Base-by-base conservation (phyloP, 495 filamentous ascomycete species). In the Daldinia vernicosa region DNA sequence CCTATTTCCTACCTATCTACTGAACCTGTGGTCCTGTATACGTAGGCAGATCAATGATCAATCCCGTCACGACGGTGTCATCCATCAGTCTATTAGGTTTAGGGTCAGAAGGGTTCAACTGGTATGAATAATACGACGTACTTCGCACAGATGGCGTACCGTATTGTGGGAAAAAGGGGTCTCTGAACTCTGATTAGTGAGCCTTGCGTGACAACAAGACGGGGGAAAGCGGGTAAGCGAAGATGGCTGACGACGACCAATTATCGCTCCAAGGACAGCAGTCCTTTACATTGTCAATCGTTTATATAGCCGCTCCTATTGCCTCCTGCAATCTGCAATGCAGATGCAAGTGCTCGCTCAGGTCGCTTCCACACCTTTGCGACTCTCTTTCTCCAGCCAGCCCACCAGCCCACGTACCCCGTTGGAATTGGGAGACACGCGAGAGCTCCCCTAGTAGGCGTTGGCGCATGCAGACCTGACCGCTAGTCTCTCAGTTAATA, bases 321-420 rank as follows among this genome's bases (percentile, higher is more conserved):
- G 50, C 69, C 63, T 67, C 55, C 69, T 67, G 60, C 60, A 72
- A 72, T 66, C 69, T 67, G 60, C 60, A 72, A 72, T 66, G 70
- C 70, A 56, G 65, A 69, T 64, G 70, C 61, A 72, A 64, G 65
- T 72, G 65, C 60, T 64, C 59, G 54, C 33, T 66, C 61, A 68
- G 22, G 50, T 68, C 50, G 60, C 64, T 72, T 72, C 59, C 60
- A 72, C 70, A 24, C 50, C 35, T 67, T 35, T 56, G 27, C 30
- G 9, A 19, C 30, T 56, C 53, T 56, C 28, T 12, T 35, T 60
- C 63, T 14, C 40, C 45, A 56, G 50, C 60, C 56, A 67, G 58
- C 53, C 35, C 56, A 52, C 60, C 56, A 67, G 58, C 53, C 35
- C 56, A 52, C 60, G 60, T 47, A 47, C 43, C 43, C 9, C 14